Percentiles rank a stretch among this genome's conserved stretches.
These are phyloP conservation scores for Ogataea nonfermentans DNA, from an alignment of 805 yeast genomes.

Conservation along the genomic window DNA sequence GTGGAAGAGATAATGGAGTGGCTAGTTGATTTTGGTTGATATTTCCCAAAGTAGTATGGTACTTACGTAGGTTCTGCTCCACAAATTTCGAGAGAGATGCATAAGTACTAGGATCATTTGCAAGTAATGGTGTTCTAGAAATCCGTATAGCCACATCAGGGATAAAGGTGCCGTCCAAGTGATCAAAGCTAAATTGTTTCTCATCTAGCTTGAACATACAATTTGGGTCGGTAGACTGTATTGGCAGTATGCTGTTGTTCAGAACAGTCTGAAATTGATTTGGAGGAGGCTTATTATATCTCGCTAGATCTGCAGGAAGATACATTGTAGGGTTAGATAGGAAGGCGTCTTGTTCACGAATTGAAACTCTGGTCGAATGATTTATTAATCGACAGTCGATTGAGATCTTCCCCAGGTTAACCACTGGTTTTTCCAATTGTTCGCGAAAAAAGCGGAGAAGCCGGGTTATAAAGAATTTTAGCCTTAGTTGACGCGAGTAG, in stretches of 20 bases:
- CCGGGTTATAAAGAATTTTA: no score
- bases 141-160: constrained; percentile 34
- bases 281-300: constrained; percentile 26
- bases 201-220: constrained; percentile 28
- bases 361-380: background rate
- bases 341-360: background rate
- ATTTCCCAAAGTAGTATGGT: constrained; percentile 36
- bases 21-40: constrained; percentile 39
- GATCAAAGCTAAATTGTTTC: constrained; percentile 33
- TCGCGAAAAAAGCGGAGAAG: no score
- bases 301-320: constrained; percentile 32
- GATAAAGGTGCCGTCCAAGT: constrained; percentile 32
- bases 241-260: constrained; percentile 31
- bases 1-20: constrained; percentile 38
- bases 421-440: no score
- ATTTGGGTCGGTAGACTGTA: constrained; percentile 37
- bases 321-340: constrained; percentile 24
- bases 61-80: constrained; percentile 39
- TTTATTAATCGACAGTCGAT: no score
- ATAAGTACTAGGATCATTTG: constrained; percentile 48
- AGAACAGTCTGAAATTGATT: constrained; percentile 29
- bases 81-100: constrained; percentile 52
- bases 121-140: constrained; percentile 37
- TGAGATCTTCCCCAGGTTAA: no score
- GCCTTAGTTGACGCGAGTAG: no score